Base-by-base conservation (phyloP, 1,284 basidiomycete genomes). In the Papiliotrema fonsecae region DNA sequence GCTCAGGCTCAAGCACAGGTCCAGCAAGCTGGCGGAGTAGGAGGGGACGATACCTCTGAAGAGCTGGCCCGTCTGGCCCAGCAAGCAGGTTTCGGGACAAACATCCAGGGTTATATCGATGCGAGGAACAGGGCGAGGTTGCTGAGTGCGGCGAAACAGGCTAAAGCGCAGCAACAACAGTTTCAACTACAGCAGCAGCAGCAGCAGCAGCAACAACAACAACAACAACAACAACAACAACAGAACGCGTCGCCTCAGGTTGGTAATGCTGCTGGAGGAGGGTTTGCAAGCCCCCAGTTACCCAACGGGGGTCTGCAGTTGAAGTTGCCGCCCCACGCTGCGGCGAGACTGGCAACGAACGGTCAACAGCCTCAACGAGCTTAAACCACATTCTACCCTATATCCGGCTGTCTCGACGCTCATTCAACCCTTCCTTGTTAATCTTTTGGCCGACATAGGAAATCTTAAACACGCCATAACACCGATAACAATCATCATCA, bases 311-410 rank as follows among this genome's bases (percentile, higher is more conserved):
- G 60, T 41, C 32, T 69, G 37, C 62, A 70, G 45, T 52, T 72
- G 39, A 72, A 70, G 44, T 50, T 72, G 3, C 69, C 69, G 0
- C 47, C 69, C 6, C 67, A 67, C 51, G 69, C 69, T 4, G 61
- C 62, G 9, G 66, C 65, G n/a, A 55, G 67, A 28, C 46, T 71
- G 10, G 32, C 48, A 14, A 18, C n/a, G 11, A 27, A 49, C 19
- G 13, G 13, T 27, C 41, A 42, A 30, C 41, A 37, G 31, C 13
- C 42, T 37, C 49, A 51, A 25, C 27, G 32, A 21, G 43, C 36
- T 11, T 38, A 14, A n/a, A n/a, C n/a, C n/a, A n/a, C n/a, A n/a
- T n/a, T n/a, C n/a, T n/a, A n/a, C n/a, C n/a, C n/a, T n/a, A n/a
- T n/a, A n/a, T n/a, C n/a, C n/a, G n/a, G n/a, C n/a, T n/a, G n/a